Conservation (phyloP, 352 stramenopile species). For the Pythium monospermum region DNA sequence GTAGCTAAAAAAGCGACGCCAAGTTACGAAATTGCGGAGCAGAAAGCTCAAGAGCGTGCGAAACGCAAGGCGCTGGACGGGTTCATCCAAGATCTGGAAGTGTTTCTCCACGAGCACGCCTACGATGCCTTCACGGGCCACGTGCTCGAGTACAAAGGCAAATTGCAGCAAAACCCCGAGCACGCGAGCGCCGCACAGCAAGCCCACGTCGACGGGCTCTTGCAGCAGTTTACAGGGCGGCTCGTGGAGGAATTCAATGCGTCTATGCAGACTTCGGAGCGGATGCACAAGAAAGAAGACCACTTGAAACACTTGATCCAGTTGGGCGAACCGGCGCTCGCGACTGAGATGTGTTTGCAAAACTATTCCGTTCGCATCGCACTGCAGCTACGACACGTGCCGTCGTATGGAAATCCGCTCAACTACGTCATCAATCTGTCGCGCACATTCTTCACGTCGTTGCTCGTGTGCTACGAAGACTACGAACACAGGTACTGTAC, state of each 20-base stretch:
- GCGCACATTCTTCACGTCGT: slow-evolving; percentile 79
- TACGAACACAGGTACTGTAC: slow-evolving; percentile 62
- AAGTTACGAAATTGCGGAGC: slow-evolving; percentile 41
- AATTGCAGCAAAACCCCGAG: slow-evolving; percentile 31
- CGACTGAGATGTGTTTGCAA: slow-evolving; percentile 77
- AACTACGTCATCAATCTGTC: slow-evolving; percentile 84
- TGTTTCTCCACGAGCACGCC: slow-evolving; percentile 56
- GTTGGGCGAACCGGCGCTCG: slow-evolving; percentile 54
- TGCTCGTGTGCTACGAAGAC: slow-evolving; percentile 81
- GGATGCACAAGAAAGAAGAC: slow-evolving; percentile 81
- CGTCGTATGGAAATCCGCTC: slow-evolving; percentile 63
- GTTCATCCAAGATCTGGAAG: slow-evolving; percentile 67
- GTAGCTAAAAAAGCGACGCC: slow-evolving; percentile 32
- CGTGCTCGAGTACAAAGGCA: slow-evolving; percentile 48
- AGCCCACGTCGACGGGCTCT: slow-evolving; percentile 45
- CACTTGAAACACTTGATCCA: slow-evolving; percentile 72
- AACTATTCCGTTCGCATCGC: slow-evolving; percentile 80
- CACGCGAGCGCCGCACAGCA: slow-evolving; percentile 33
- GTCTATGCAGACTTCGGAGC: slow-evolving; percentile 70
- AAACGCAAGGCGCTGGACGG: slow-evolving; percentile 46
- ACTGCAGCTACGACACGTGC: slow-evolving; percentile 66
- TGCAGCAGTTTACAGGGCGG: slow-evolving; percentile 47
- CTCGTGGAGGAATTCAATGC: slow-evolving; percentile 74
- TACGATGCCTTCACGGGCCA: slow-evolving; percentile 56
- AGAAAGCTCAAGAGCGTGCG: slow-evolving; percentile 37